phyloP scores from a whole-genome alignment of 768 basidiomycete genomes.

The Galerina sulciceps region DNA sequence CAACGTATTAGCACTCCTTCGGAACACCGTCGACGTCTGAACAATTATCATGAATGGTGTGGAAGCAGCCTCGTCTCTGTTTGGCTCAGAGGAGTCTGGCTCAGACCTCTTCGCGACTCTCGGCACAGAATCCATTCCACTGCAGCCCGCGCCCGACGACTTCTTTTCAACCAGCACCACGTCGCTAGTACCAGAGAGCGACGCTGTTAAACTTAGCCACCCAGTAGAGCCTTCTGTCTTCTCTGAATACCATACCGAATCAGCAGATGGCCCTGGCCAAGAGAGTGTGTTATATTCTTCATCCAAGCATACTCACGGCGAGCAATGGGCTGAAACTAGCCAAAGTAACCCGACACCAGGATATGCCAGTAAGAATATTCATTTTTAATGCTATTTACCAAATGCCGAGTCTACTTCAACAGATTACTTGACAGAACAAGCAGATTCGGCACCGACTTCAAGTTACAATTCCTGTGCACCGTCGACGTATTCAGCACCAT shows the following conservation, averaged over 20 bases:
- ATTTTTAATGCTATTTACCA: background rate
- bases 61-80: conserved; percentile 83
- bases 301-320: background rate
- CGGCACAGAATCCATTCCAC: conserved; percentile 36
- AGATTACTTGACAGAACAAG: background rate
- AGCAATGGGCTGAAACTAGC: conserved; percentile 5
- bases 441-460: background rate
- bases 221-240: background rate
- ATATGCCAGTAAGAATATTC: conserved; percentile 6
- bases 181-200: conserved; percentile 3
- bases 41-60: conserved; percentile 56
- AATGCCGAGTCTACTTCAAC: background rate
- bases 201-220: conserved; percentile 5
- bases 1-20: conserved; percentile 6
- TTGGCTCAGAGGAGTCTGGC: conserved; percentile 66
- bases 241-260: conserved; percentile 3
- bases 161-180: conserved; percentile 12
- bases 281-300: background rate
- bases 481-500: background rate
- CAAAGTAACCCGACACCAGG: background rate
- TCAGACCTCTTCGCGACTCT: conserved; percentile 70
- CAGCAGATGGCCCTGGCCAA: background rate
- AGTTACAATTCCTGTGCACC: conserved; percentile 1
- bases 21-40: background rate
- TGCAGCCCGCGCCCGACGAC: conserved; percentile 15